Percentiles rank a stretch among this genome's conserved stretches.
phyloP scores from a whole-genome alignment of 2,329 filamentous ascomycete species.

The Trichophyton rubrum region DNA sequence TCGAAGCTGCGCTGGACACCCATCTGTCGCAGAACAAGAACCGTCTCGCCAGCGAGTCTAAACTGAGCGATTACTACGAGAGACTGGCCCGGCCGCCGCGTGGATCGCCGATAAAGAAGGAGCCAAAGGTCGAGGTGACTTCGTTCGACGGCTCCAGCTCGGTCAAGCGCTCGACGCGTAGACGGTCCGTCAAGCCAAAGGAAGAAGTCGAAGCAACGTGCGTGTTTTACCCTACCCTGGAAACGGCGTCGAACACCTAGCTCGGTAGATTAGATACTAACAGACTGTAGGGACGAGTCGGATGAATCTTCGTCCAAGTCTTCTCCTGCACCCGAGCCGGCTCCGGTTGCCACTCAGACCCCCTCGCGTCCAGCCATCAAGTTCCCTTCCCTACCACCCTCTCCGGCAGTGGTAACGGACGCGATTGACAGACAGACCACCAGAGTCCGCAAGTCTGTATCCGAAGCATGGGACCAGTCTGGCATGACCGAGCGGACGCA shows the following conservation, averaged over 20 bases:
- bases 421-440: slow-evolving; percentile 55
- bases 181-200: slow-evolving; percentile 33
- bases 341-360: slow-evolving; percentile 15
- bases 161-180: slow-evolving; percentile 24
- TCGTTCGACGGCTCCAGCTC: slow-evolving; percentile 22
- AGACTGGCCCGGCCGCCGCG: slow-evolving; percentile 27
- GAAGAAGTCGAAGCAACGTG: slow-evolving; percentile 23
- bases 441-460: slow-evolving; percentile 24
- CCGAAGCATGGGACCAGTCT: slow-evolving; percentile 24
- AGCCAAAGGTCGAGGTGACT: slow-evolving; percentile 28
- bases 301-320: slow-evolving; percentile 21
- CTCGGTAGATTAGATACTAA: too few relatives aligned
- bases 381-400: slow-evolving; percentile 59
- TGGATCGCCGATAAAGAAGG: slow-evolving; percentile 40
- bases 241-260: too few relatives aligned
- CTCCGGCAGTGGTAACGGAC: slow-evolving; percentile 63
- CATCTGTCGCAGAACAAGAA: slow-evolving; percentile 58
- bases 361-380: slow-evolving; percentile 33
- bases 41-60: slow-evolving; percentile 50
- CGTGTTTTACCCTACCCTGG: background rate
- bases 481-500: slow-evolving; percentile 39
- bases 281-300: slow-evolving; percentile 16
- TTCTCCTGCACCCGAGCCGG: slow-evolving; percentile 41
- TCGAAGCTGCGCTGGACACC: slow-evolving; percentile 62
- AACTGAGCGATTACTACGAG: slow-evolving; percentile 65